Conservation (phyloP, 1,284 basidiomycete species). For the Sporisorium iseilematis-ciliati region DNA sequence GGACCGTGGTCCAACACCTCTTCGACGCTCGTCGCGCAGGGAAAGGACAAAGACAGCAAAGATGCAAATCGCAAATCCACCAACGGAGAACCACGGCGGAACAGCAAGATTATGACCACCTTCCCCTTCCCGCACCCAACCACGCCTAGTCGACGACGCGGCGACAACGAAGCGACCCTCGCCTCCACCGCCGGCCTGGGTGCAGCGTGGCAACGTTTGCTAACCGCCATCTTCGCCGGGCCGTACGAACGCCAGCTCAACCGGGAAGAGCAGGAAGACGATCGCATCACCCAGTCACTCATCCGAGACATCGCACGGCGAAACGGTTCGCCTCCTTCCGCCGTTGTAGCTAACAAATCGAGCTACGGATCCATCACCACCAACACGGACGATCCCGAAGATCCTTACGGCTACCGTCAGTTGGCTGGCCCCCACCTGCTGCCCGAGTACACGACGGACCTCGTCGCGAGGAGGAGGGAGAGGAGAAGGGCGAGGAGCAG, state of each 20-base stretch:
- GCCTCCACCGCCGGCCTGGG: not conserved
- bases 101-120: slow-evolving; percentile 53
- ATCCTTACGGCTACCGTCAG: slow-evolving; percentile 53
- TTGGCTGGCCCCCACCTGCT: slow-evolving; percentile 49
- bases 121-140: slow-evolving; percentile 55
- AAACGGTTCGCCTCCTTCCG: slow-evolving; percentile 2
- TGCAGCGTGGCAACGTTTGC: slow-evolving; percentile 31
- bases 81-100: slow-evolving; percentile 6
- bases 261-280: slow-evolving; percentile 38
- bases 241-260: slow-evolving; percentile 39
- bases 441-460: slow-evolving; percentile 37
- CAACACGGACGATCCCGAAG: slow-evolving; percentile 14
- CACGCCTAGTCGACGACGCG: slow-evolving; percentile 13
- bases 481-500: slow-evolving; percentile 31
- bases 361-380: slow-evolving; percentile 19
- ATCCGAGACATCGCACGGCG: slow-evolving; percentile 28
- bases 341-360: not conserved
- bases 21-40: not conserved
- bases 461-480: slow-evolving; percentile 36
- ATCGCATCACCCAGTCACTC: slow-evolving; percentile 34
- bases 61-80: not conserved
- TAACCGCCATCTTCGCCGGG: slow-evolving; percentile 41
- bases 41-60: slow-evolving; percentile 2
- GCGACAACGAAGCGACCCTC: not conserved
- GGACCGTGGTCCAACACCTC: slow-evolving; percentile 31